A percentile compares a stretch with the other conserved stretches of the same genome.
phyloP scores from a whole-genome alignment of 495 filamentous ascomycete species.

The Diplogelasinospora grovesii region DNA sequence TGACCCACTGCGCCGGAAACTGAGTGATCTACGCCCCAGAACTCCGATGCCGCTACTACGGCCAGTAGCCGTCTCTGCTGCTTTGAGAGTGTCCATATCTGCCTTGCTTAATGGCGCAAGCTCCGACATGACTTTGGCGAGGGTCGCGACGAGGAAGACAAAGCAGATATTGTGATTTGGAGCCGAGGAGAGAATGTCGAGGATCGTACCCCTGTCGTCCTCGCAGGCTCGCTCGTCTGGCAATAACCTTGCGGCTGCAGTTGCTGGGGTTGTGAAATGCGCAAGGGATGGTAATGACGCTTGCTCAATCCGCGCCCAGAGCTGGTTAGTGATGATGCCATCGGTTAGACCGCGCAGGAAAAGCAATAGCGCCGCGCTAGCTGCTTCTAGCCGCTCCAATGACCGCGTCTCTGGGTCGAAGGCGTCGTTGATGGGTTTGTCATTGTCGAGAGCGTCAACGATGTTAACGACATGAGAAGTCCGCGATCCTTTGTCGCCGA shows the following conservation, averaged over 20 bases:
- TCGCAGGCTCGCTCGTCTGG: slow-evolving; percentile 46
- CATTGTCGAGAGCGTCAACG: slow-evolving; percentile 65
- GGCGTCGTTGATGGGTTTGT: slow-evolving; percentile 45
- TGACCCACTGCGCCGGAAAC: slow-evolving; percentile 30
- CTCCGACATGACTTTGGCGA: slow-evolving; percentile 44
- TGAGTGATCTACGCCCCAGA: slow-evolving; percentile 29
- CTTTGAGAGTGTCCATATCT: slow-evolving; percentile 22
- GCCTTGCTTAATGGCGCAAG: slow-evolving; percentile 37
- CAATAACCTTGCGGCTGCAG: slow-evolving; percentile 28
- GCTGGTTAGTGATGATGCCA: slow-evolving; percentile 57
- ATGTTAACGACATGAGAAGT: slow-evolving; percentile 33
- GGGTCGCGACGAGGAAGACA: slow-evolving; percentile 75
- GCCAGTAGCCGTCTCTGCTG: slow-evolving; percentile 12
- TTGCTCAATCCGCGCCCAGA: slow-evolving; percentile 69
- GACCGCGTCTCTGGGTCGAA: slow-evolving; percentile 54
- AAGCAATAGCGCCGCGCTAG: slow-evolving; percentile 57
- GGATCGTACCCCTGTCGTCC: slow-evolving; percentile 58
- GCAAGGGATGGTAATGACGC: slow-evolving; percentile 39
- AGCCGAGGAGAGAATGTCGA: slow-evolving; percentile 63
- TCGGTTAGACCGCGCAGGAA: slow-evolving; percentile 70
- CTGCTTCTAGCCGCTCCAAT: slow-evolving; percentile 60
- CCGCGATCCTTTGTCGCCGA: slow-evolving; percentile 19
- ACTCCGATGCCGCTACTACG: slow-evolving; percentile 15
- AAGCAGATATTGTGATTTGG: slow-evolving; percentile 81
- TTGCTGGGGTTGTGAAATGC: too few relatives aligned